Evolutionary conservation across 495 filamentous ascomycete genomes (phyloP), one percentile per base, ranked within the genome.

Genomic region (Podospora pseudocomata): DNA sequence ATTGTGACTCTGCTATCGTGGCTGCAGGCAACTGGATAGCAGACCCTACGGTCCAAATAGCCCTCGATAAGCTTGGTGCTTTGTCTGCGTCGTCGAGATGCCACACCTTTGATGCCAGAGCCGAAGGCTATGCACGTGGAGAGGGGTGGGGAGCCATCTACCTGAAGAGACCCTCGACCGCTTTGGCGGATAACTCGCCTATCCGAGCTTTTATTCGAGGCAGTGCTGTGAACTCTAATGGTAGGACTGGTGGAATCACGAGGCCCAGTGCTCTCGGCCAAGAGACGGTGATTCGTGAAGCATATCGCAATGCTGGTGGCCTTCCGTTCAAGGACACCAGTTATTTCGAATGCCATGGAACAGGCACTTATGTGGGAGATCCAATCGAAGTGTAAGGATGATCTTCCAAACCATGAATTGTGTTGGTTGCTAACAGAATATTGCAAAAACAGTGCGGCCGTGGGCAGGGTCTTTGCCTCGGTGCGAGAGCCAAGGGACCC

Each of bases 41-140:
- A 54, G 73, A 67, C 73, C 80, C 20, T 30, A 73, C 70, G 71
- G 53, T 72, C 44, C 57, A 75, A 70, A 34, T 64, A 4, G 23
- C 23, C 23, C 56, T 56, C 23, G 60, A 30, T 9, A 34, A 49
- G 15, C 61, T 34, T 18, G 59, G 59, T 39, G 61, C 80, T 28
- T 65, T 83, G 18, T 75, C 74, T 16, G 64, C 76, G 18, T 75
- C 77, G 26, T 76, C 77, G 15, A 74, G 64, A 1, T 90, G 82
- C 61, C 79, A 85, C 53, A 83, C 83, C 0, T 92, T 88, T 66
- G 86, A 88, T 69, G 77, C 81, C 0, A 64, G 72, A 0, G 89
- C 87, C n/a, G 79, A 88, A 73, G 89, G 89, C 0, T 91, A 88
- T 72, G 86, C 74, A 0, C 77, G 88, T 7, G 90, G 80, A 2